Evolutionary conservation across 2,329 filamentous ascomycete genomes (phyloP).

Genomic region (Fusarium robinianum): DNA sequence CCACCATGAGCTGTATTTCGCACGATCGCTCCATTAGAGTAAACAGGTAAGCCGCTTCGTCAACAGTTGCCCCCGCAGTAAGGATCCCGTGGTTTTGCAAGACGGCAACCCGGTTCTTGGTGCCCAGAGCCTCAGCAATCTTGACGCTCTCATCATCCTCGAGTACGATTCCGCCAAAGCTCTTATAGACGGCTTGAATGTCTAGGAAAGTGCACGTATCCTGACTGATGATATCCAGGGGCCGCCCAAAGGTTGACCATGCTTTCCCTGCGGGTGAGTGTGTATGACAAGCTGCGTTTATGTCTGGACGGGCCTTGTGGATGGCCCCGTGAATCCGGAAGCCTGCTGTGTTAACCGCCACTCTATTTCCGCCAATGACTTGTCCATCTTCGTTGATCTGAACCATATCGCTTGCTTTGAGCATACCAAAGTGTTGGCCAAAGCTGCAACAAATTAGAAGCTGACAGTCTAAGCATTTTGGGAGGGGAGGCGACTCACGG

Average conservation of each 20-base stretch:
- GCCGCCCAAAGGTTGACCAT: conserved; percentile 60
- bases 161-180: conserved; percentile 66
- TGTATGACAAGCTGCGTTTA: conserved; percentile 63
- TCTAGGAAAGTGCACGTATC: conserved; percentile 60
- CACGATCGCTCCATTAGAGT: conserved; percentile 43
- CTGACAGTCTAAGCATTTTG: background rate
- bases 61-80: conserved; percentile 65
- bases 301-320: conserved; percentile 60
- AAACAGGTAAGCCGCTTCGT: conserved; percentile 68
- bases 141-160: conserved; percentile 59
- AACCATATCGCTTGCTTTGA: conserved; percentile 65
- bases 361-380: conserved; percentile 60
- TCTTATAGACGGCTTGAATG: conserved; percentile 60
- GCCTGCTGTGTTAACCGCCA: conserved; percentile 59
- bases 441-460: conserved; percentile 37
- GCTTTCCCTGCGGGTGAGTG: conserved; percentile 62
- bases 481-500: conserved; percentile 39
- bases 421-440: conserved; percentile 61
- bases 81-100: conserved; percentile 67
- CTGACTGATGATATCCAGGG: conserved; percentile 64
- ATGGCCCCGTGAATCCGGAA: conserved; percentile 65
- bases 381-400: conserved; percentile 61
- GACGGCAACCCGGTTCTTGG: conserved; percentile 55
- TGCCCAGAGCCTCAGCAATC: conserved; percentile 61
- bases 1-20: conserved; percentile 39